These are phyloP conservation scores for Phytopythium chamaehyphon DNA, from an alignment of 352 stramenopile species.

Conservation along the genomic window DNA sequence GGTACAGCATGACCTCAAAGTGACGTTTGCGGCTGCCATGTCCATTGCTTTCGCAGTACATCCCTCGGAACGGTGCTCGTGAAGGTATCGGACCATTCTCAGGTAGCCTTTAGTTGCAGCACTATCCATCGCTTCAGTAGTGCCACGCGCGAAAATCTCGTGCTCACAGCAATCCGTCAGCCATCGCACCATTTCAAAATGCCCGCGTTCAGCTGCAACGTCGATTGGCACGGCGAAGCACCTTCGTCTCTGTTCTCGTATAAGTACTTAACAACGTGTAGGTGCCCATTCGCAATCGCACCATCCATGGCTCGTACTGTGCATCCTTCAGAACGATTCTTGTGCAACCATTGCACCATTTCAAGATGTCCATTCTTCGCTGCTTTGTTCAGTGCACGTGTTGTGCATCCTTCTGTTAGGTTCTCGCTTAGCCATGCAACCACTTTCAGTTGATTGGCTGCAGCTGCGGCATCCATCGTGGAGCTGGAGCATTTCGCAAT, in stretches of 20 bases:
- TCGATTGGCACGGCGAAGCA: neutral
- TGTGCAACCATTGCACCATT: neutral
- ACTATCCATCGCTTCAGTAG: neutral
- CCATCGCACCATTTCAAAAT: neutral
- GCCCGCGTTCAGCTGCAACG: neutral
- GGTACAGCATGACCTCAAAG: too few relatives aligned
- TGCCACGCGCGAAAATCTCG: neutral
- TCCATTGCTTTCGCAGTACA: too few relatives aligned
- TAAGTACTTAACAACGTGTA: neutral
- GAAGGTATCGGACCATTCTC: too few relatives aligned
- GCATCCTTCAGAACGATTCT: neutral
- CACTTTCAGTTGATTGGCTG: too few relatives aligned
- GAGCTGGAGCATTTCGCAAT: too few relatives aligned
- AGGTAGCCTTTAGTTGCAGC: neutral
- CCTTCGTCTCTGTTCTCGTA: neutral
- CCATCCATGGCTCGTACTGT: too few relatives aligned
- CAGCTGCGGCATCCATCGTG: too few relatives aligned
- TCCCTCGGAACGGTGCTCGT: too few relatives aligned
- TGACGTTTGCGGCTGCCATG: too few relatives aligned
- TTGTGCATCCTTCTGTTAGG: conserved; percentile 1
- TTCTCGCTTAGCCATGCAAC: neutral
- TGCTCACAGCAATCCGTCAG: neutral
- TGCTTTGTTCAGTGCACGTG: neutral
- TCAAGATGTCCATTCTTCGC: conserved; percentile 1
- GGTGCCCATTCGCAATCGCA: too few relatives aligned